These are phyloP conservation scores for Arxiozyma slooffiae DNA, from an alignment of 1,139 yeast species.

Conservation along the genomic window DNA sequence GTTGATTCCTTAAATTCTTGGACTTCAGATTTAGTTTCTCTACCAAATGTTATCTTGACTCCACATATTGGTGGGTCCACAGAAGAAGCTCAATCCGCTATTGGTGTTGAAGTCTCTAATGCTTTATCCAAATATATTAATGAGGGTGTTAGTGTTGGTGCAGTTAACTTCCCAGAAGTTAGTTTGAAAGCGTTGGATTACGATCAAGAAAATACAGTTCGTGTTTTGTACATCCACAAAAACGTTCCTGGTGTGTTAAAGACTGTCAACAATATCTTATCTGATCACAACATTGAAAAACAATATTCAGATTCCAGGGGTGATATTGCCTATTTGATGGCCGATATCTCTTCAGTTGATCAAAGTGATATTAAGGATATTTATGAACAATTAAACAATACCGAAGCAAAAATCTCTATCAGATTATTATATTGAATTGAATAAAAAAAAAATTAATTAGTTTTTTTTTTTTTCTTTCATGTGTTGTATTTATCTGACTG, in stretches of 20 bases:
- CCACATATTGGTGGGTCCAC: slow-evolving; percentile 99
- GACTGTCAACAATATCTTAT: slow-evolving; percentile 90
- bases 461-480: neutral
- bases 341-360: slow-evolving; percentile 86
- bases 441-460: neutral
- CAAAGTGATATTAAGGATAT: slow-evolving; percentile 72
- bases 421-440: slow-evolving; percentile 70
- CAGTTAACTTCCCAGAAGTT: slow-evolving; percentile 99
- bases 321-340: slow-evolving; percentile 94
- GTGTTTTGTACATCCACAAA: slow-evolving; percentile 92
- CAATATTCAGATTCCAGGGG: slow-evolving; percentile 96
- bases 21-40: slow-evolving; percentile 71
- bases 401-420: slow-evolving; percentile 85
- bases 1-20: slow-evolving; percentile 63
- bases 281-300: slow-evolving; percentile 92
- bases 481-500: neutral
- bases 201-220: slow-evolving; percentile 80
- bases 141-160: slow-evolving; percentile 93
- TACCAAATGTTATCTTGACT: slow-evolving; percentile 83
- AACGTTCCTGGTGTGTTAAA: slow-evolving; percentile 98
- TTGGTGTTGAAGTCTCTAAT: slow-evolving; percentile 89
- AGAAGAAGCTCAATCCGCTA: slow-evolving; percentile 97
- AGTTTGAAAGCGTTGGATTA: slow-evolving; percentile 78
- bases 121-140: slow-evolving; percentile 84
- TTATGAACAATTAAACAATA: slow-evolving; percentile 78